Conservation (phyloP, 768 basidiomycete species). For the Trametes cubensis region DNA sequence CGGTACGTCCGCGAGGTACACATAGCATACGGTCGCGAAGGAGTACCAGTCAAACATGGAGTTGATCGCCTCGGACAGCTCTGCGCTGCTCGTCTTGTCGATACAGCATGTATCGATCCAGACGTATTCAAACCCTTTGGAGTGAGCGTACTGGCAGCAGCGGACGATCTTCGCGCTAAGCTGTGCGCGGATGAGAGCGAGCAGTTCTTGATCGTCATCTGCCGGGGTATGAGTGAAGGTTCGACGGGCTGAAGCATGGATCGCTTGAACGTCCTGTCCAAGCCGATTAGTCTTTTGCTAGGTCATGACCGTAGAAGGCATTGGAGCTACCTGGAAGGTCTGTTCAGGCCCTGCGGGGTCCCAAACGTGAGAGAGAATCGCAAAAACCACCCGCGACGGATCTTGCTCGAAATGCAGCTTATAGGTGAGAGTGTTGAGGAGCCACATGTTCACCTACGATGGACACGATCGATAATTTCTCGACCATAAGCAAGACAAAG, state of each 20-base stretch:
- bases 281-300: no score
- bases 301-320: no score
- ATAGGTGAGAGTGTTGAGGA: no score
- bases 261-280: no score
- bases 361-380: constrained; percentile 11
- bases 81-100: constrained; percentile 12
- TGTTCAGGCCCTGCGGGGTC: neutral
- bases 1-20: neutral
- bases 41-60: constrained; percentile 2
- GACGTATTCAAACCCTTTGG: neutral
- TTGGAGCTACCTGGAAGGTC: neutral
- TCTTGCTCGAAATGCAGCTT: no score
- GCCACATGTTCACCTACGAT: no score
- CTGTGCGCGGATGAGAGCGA: no score
- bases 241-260: no score
- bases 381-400: neutral
- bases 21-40: neutral
- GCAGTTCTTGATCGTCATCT: neutral
- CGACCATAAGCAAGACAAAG: no score
- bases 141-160: neutral
- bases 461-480: no score
- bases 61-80: constrained; percentile 9
- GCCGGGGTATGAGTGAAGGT: no score
- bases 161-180: neutral
- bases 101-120: constrained; percentile 20